Base-by-base conservation (phyloP, 768 basidiomycete genomes). In the Tubosaeta sp. region DNA sequence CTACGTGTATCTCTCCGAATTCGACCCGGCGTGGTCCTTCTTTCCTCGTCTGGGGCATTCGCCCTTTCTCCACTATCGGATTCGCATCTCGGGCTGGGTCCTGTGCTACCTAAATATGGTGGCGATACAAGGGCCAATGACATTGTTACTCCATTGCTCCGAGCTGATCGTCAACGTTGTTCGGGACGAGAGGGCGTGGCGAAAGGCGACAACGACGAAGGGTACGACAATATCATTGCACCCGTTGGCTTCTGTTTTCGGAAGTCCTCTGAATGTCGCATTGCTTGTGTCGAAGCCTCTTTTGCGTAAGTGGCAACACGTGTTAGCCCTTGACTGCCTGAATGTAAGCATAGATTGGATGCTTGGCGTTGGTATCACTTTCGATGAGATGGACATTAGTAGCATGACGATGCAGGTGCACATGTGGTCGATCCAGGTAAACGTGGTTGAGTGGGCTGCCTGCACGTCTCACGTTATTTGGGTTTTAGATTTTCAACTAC, bases 41-140 rank as follows among this genome's bases (percentile, higher is more conserved):
- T n/a, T n/a, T n/a, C n/a, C n/a, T 54, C 16, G 41, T 24, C 13
- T 67, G 64, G 66, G 66, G 64, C n/a, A n/a, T n/a, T n/a, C n/a
- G n/a, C n/a, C n/a, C n/a, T n/a, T n/a, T 18, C 6, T 54, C 25
- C 12, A 51, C 6, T 9, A 7, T 24, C 22, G 47, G 22, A 58
- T 66, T 18, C 58, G 60, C 3, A 42, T 56, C n/a, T n/a, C n/a
- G n/a, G n/a, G n/a, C 19, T 67, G 67, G 67, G 18, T 48, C 0
- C 24, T 67, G 43, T 57, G 58, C 44, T 67, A 60, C 24, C 3
- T 46, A 50, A 64, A 54, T 42, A 56, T 63, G 55, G 62, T 51
- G 14, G 39, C 32, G 34, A 54, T 67, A 21, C 67, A 69, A 16
- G 66, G 67, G 34, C 57, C 64, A 1, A 32, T 67, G 56, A 67